Base-by-base conservation (phyloP, 2,329 filamentous ascomycete species). In the Fusarium sp. region DNA sequence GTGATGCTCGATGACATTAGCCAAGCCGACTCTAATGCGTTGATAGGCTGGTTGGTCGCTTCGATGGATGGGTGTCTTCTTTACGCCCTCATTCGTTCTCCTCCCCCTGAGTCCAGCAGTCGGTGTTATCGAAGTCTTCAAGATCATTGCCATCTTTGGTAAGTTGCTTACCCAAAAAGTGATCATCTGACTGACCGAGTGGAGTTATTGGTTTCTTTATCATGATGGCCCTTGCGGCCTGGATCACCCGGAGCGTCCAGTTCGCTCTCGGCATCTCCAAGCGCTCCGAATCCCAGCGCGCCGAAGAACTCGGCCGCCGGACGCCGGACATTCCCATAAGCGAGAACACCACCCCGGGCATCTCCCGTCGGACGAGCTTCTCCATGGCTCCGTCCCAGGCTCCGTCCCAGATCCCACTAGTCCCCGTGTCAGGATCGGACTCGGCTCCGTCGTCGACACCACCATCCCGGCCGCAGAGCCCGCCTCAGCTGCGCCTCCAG, bases 81-180 rank as follows among this genome's bases (percentile, higher is more conserved):
- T 91, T 74, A 89, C 87, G 4, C 89, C 89, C 10, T 87, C 88
- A 0, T 92, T 92, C 81, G 85, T 91, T 9, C 83, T 90, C 31
- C 82, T 92, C 1, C 89, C 90, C 8, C 82, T 92, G 2, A 90
- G 88, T 73, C 85, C 88, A 2, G 73, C 85, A 0, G 88, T 91
- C 20, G 85, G 87, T 22, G 85, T 86, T 2, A 75, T 84, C 0
- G 90, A 92, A 75, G 88, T 91, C 14, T 84, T 85, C 43, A 90
- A 90, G 76, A 90, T 91, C 45, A 89, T 91, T 69, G 87, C 83
- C 27, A 87, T 92, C 2, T 91, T 91, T 76, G 75, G 89, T 90
- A 75, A 77, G 87, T 79, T 8, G 6, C 24, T 13, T 9, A 11
- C 11, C 20, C 1, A 13, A 14, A 8, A 22, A 13, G 6, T 24